These are phyloP conservation scores for Candida insectalens DNA, from an alignment of 805 yeast species.

Conservation along the genomic window DNA sequence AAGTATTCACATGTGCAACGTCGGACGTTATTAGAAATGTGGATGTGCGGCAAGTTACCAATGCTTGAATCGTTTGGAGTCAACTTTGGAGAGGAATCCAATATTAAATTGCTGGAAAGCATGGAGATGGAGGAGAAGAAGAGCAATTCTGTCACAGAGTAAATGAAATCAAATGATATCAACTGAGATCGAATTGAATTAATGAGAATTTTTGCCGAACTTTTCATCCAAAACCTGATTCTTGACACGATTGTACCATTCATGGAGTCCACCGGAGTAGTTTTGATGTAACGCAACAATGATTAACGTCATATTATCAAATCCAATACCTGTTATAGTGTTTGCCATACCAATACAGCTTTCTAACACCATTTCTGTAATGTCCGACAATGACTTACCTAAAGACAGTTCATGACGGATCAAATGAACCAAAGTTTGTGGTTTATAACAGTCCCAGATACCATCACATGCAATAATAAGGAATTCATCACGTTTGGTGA, in stretches of 20 bases:
- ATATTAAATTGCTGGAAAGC: background rate
- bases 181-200: background rate
- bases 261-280: conserved; percentile 24
- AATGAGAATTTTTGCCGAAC: conserved; percentile 20
- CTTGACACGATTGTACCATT: conserved; percentile 52
- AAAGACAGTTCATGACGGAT: conserved; percentile 48
- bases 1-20: conserved; percentile 72
- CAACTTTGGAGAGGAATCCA: conserved; percentile 51
- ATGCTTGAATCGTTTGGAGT: conserved; percentile 39
- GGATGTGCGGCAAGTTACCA: conserved; percentile 40
- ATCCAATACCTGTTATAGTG: conserved; percentile 69
- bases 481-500: conserved; percentile 48
- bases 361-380: conserved; percentile 50
- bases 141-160: too few relatives aligned
- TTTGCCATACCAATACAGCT: conserved; percentile 64
- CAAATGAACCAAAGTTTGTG: conserved; percentile 40
- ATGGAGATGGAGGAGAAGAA: background rate
- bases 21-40: conserved; percentile 47
- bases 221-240: conserved; percentile 26
- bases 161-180: background rate
- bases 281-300: conserved; percentile 50
- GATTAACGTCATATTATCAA: conserved; percentile 74
- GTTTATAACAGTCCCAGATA: conserved; percentile 66
- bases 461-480: conserved; percentile 75
- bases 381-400: conserved; percentile 50